phyloP scores from a whole-genome alignment of 371 early-diverging fungal species.

The Sanchytrium tribonematis region DNA sequence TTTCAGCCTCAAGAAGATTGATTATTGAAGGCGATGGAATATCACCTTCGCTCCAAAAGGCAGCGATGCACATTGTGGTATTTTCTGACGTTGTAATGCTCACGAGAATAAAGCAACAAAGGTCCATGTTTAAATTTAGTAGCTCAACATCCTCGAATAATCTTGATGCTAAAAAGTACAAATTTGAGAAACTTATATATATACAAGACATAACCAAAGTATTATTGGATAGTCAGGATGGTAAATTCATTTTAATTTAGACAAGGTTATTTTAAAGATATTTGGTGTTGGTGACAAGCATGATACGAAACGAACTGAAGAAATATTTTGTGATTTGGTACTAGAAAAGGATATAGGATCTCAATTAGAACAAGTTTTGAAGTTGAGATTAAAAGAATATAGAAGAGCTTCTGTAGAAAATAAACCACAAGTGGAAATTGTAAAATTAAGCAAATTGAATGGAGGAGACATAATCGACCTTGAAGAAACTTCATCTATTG shows the following conservation, averaged over 20 bases:
- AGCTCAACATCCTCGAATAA: background rate
- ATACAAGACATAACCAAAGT: background rate
- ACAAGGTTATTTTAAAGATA: background rate
- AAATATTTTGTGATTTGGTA: background rate
- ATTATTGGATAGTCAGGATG: background rate
- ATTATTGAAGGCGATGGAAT: conserved; percentile 1
- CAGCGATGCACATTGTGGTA: background rate
- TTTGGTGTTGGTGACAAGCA: background rate
- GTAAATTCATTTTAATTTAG: background rate
- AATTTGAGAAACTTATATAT: background rate
- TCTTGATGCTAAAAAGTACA: background rate
- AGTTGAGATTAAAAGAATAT: background rate
- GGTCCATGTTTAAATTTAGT: background rate
- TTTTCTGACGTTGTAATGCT: background rate
- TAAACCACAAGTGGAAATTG: background rate
- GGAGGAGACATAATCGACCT: background rate
- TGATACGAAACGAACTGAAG: background rate
- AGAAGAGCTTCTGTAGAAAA: background rate
- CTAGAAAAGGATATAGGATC: background rate
- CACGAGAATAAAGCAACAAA: background rate
- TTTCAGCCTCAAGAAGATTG: background rate
- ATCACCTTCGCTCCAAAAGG: background rate
- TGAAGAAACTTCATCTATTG: background rate
- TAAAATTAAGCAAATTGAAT: background rate
- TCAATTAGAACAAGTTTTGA: background rate